Percentiles rank a stretch among this genome's conserved stretches.
Conservation (phyloP, 371 early-diverging fungal species). For the Nematocida ironsii region DNA sequence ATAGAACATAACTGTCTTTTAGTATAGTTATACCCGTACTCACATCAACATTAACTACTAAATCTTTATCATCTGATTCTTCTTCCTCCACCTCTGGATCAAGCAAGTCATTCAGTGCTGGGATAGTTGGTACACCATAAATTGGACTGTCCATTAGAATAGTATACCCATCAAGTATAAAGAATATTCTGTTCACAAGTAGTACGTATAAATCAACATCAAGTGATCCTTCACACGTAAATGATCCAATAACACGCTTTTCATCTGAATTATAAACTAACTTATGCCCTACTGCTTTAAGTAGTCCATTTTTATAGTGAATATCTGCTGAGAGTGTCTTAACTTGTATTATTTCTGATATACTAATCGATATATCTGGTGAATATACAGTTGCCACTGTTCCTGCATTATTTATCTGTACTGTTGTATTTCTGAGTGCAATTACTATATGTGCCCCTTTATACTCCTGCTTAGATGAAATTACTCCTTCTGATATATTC, state of each 20-base stretch:
- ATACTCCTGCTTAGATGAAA: background rate
- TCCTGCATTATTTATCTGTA: background rate
- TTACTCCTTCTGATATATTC: background rate
- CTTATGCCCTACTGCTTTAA: background rate
- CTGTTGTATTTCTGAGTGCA: background rate
- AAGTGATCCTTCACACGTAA: constrained; percentile 8
- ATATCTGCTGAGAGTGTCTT: background rate
- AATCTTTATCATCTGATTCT: background rate
- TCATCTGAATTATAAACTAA: background rate
- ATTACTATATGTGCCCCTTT: background rate
- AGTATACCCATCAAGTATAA: constrained; percentile 28
- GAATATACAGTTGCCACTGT: background rate
- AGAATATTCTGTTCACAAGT: constrained; percentile 35
- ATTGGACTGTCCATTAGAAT: constrained; percentile 18
- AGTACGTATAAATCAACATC: constrained; percentile 28
- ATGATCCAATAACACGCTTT: background rate
- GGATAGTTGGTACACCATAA: background rate
- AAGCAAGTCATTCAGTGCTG: background rate
- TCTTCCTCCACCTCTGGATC: background rate
- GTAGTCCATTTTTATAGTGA: background rate
- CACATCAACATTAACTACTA: background rate
- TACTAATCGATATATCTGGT: background rate
- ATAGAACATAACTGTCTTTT: background rate
- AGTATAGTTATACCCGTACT: background rate
- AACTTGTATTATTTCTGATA: background rate